Evolutionary conservation across 306 rosid species (phyloP).

Genomic region (Senna tora): DNA sequence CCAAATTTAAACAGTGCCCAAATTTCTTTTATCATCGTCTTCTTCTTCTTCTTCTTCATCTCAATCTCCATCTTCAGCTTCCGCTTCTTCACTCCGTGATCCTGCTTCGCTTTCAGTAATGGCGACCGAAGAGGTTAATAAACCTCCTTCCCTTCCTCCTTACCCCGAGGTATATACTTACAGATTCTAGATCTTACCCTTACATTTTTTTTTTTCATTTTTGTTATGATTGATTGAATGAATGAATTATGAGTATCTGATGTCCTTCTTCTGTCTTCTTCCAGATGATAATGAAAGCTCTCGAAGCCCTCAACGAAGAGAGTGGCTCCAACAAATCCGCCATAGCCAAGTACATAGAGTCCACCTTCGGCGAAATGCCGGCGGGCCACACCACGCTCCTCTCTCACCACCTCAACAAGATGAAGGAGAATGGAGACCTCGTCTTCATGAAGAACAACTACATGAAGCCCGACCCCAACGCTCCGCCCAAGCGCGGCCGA

Average conservation of each 20-base stretch:
- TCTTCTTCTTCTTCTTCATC: too few relatives aligned
- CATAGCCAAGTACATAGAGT: conserved; percentile 69
- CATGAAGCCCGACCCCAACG: conserved; percentile 63
- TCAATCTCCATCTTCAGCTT: too few relatives aligned
- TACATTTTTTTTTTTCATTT: background rate
- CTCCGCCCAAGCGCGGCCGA: conserved; percentile 84
- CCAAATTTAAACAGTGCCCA: conserved; percentile 44
- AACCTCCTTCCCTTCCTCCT: conserved; percentile 71
- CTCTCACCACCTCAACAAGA: conserved; percentile 57
- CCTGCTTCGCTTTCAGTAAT: conserved; percentile 42
- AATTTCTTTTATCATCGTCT: too few relatives aligned
- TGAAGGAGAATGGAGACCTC: conserved; percentile 77
- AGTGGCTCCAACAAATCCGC: conserved; percentile 74
- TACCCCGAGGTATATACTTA: conserved; percentile 70
- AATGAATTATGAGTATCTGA: too few relatives aligned
- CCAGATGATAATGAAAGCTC: conserved; percentile 75
- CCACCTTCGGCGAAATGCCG: conserved; percentile 68
- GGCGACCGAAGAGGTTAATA: conserved; percentile 76
- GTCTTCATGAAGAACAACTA: conserved; percentile 75
- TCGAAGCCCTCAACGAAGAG: conserved; percentile 57
- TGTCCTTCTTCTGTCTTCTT: background rate
- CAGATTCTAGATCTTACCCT: background rate
- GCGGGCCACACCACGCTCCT: conserved; percentile 59
- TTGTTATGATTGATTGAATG: too few relatives aligned
- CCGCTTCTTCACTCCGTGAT: too few relatives aligned